Conservation (phyloP, 495 filamentous ascomycete species). For the Aspergillus egyptiacus region DNA sequence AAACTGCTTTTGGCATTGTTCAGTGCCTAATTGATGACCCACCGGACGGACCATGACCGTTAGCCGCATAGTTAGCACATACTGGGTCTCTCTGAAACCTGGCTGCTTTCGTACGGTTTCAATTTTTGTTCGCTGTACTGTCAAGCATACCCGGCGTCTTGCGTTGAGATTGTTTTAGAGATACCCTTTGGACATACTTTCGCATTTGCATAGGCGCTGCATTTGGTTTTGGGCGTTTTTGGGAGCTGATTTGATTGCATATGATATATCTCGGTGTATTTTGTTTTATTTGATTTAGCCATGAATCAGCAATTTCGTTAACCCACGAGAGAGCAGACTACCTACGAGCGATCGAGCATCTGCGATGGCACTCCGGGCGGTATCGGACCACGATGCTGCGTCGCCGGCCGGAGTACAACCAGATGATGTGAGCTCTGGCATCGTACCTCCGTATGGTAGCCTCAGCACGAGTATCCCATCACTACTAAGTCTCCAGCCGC, state of each 20-base stretch:
- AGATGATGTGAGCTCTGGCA: conserved; percentile 2
- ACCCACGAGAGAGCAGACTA: conserved; percentile 1
- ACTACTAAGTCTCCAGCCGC: not conserved
- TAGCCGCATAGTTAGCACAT: not conserved
- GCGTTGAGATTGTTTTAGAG: not conserved
- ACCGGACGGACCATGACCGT: not conserved
- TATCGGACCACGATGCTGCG: not conserved
- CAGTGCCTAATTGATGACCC: not conserved
- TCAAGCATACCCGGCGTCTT: conserved; percentile 11
- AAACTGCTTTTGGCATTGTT: no score
- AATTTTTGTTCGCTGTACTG: not conserved
- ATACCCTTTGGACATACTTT: conserved; percentile 12
- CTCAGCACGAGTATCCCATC: no score
- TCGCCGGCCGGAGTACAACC: conserved; percentile 6
- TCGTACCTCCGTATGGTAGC: conserved; percentile 4
- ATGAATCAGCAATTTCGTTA: conserved; percentile 5
- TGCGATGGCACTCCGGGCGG: conserved; percentile 10
- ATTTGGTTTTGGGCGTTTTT: conserved; percentile 10
- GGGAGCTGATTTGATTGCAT: conserved; percentile 3
- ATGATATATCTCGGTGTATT: conserved; percentile 4
- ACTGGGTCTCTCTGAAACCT: not conserved
- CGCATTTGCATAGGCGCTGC: not conserved
- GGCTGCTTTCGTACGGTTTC: not conserved
- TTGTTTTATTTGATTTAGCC: conserved; percentile 6
- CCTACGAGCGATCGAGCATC: conserved; percentile 8